Evolutionary conservation across 2,329 filamentous ascomycete species (phyloP), one percentile per base, ranked within the genome.

Genomic region (Mollisia scopiformis): DNA sequence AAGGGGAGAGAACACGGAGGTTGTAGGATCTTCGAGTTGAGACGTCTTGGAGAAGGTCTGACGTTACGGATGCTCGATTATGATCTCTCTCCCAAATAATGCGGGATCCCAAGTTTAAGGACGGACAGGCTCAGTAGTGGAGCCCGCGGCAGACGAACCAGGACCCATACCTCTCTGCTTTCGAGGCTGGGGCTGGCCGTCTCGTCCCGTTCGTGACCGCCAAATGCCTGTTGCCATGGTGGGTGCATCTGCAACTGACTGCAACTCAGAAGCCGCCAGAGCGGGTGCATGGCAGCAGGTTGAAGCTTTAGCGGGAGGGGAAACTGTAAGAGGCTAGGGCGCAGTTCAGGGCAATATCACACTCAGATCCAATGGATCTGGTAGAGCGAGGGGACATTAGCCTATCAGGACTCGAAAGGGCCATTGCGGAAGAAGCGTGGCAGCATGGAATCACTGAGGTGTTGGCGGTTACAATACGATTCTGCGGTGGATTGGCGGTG

Each of bases 101-200:
- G 68, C 64, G 68, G 67, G 69, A 70, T 62, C 62, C 57, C 63
- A 61, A 67, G 69, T 70, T 70, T 70, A 69, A 69, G 64, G 62
- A 68, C 57, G 59, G 64, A 62, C 62, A 64, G 67, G 61, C 31
- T 13, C 11, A 35, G 31, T 35, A 14, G 31, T 13, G 31, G 11
- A 35, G 8, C 35, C 37, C 31, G 53, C 35, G 30, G 51, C 43
- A 47, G 43, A 16, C 2, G 47, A 50, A 41, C 28, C 30, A 35
- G 57, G 43, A 21, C 16, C 16, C 31, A 35, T 4, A 14, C n/a
- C n/a, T n/a, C n/a, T n/a, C n/a, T 4, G 16, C 31, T 10, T 35
- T 35, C 27, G 3, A 25, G 11, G 21, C 39, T 11, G 46, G 51
- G 41, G 35, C 46, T 59, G 35, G 62, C 21, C 58, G 16, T 52